Evolutionary conservation across 2,329 filamentous ascomycete genomes (phyloP).

Genomic region (Epichloe hybrida): DNA sequence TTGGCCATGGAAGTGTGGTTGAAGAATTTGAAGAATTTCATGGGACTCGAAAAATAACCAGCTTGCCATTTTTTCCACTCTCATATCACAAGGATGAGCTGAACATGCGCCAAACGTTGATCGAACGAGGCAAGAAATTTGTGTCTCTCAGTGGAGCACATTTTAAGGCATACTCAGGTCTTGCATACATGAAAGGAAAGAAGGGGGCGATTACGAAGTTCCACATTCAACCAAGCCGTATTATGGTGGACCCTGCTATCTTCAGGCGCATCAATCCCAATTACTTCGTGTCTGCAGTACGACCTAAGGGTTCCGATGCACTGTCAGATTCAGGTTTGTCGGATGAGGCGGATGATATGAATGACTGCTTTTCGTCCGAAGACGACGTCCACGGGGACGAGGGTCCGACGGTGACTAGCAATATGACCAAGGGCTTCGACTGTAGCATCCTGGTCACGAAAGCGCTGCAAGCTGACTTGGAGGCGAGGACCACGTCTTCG

Average conservation of each 20-base stretch:
- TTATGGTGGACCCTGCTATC: constrained; percentile 77
- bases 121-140: constrained; percentile 76
- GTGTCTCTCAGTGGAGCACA: constrained; percentile 68
- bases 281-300: constrained; percentile 63
- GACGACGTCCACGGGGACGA: constrained; percentile 27
- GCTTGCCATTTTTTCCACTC: constrained; percentile 62
- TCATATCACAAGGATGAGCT: constrained; percentile 64
- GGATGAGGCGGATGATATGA: constrained; percentile 22
- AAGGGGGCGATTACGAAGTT: constrained; percentile 51
- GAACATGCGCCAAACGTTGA: constrained; percentile 49
- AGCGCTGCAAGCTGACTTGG: constrained; percentile 15
- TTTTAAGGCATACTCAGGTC: constrained; percentile 69
- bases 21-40: constrained; percentile 64
- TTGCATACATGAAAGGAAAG: constrained; percentile 77
- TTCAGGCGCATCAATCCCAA: constrained; percentile 80
- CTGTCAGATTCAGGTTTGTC: constrained; percentile 36
- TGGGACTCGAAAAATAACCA: constrained; percentile 70
- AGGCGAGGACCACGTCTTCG: constrained; percentile 25
- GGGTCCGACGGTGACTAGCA: constrained; percentile 10
- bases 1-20: constrained; percentile 59
- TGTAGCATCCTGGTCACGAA: constrained; percentile 16
- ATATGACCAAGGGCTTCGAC: neutral
- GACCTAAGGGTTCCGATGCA: constrained; percentile 54
- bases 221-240: constrained; percentile 71
- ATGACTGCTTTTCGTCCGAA: constrained; percentile 22